phyloP scores from a whole-genome alignment of 1,284 basidiomycete species.

The Butyriboletus pseudospeciosus region DNA sequence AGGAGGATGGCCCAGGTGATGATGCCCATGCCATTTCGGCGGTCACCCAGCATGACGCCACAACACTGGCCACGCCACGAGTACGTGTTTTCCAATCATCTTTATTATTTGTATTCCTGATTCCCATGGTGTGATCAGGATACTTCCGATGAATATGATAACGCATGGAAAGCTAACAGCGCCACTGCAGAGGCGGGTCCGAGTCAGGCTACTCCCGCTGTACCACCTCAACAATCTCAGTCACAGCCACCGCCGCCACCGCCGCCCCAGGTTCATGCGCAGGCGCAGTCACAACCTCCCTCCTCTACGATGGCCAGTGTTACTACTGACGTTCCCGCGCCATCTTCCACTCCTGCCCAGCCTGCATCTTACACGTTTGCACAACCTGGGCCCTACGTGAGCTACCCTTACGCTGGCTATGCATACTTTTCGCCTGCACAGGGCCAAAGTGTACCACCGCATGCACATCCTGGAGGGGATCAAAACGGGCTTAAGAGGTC shows the following conservation, averaged over 20 bases:
- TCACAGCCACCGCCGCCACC: constrained; percentile 12
- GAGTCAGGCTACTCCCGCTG: constrained; percentile 13
- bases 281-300: constrained; percentile 20
- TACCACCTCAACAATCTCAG: constrained; percentile 22
- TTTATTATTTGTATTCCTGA: background rate
- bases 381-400: constrained; percentile 30
- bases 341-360: constrained; percentile 21
- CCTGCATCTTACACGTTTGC: constrained; percentile 29
- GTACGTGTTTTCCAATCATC: constrained; percentile 8
- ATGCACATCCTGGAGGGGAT: constrained; percentile 24
- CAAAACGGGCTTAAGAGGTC: constrained; percentile 29
- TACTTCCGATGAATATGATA: constrained; percentile 47
- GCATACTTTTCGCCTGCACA: constrained; percentile 26
- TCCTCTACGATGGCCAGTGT: constrained; percentile 21
- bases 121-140: constrained; percentile 24
- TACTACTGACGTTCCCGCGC: constrained; percentile 15
- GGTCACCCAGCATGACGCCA: constrained; percentile 19
- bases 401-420: constrained; percentile 30
- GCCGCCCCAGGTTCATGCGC: constrained; percentile 18
- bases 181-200: constrained; percentile 32
- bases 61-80: constrained; percentile 26
- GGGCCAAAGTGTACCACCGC: constrained; percentile 22
- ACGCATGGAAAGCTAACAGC: constrained; percentile 54
- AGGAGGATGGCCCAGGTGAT: constrained; percentile 23
- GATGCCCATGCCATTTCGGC: constrained; percentile 17